Evolutionary conservation across 2,329 filamentous ascomycete species (phyloP).

Genomic region (Cucurbitaria berberidis): DNA sequence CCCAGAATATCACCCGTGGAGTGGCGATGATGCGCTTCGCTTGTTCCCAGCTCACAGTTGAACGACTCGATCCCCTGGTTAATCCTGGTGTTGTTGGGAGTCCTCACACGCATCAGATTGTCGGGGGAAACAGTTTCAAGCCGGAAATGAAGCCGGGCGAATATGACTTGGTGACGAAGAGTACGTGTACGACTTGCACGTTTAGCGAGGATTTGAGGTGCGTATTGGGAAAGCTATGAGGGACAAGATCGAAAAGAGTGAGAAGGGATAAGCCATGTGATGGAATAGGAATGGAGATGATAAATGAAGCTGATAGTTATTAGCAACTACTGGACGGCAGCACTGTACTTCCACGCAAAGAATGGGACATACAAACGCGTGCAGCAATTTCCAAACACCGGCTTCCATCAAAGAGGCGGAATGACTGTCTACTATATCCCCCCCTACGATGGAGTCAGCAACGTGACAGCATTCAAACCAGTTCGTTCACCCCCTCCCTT

Average conservation of each 20-base stretch:
- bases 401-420: constrained; percentile 34
- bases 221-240: not conserved
- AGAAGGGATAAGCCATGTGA: not conserved
- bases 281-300: too few species aligned
- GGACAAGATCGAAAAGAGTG: not conserved
- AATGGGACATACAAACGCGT: constrained; percentile 44
- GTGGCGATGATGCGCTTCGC: constrained; percentile 30
- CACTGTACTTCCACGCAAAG: constrained; percentile 35
- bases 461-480: constrained; percentile 35
- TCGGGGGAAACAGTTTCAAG: constrained; percentile 35
- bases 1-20: constrained; percentile 9
- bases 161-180: constrained; percentile 28
- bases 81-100: constrained; percentile 35
- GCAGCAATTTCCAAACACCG: constrained; percentile 30
- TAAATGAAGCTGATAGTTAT: not conserved
- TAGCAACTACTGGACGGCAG: constrained; percentile 42
- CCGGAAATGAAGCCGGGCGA: constrained; percentile 34
- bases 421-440: constrained; percentile 44
- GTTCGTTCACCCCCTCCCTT: constrained; percentile 13
- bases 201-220: constrained; percentile 30
- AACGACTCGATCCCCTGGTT: constrained; percentile 37
- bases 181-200: constrained; percentile 39
- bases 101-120: constrained; percentile 40
- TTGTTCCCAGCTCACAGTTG: constrained; percentile 38
- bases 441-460: constrained; percentile 37